Conservation (phyloP, 2,329 filamentous ascomycete species). For the Venturia nashicola region DNA sequence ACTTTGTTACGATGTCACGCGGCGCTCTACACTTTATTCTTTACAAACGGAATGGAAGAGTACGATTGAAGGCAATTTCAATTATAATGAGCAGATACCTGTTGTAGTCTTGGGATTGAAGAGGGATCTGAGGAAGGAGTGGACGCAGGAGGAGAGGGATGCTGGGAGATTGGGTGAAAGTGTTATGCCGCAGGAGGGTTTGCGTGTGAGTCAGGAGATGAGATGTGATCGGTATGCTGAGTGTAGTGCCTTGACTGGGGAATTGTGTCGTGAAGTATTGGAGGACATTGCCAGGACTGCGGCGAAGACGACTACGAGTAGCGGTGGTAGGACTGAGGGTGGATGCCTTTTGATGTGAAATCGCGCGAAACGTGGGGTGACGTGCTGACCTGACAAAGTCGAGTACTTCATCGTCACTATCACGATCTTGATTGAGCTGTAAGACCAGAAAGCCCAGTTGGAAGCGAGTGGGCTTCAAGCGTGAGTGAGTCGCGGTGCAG, state of each 20-base stretch:
- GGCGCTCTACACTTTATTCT: constrained; percentile 36
- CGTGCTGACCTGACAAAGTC: too few relatives aligned
- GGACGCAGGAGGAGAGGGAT: constrained; percentile 21
- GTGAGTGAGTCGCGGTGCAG: too few relatives aligned
- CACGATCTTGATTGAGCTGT: too few relatives aligned
- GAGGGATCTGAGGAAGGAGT: constrained; percentile 40
- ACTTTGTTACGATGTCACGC: constrained; percentile 46
- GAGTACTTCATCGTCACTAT: too few relatives aligned
- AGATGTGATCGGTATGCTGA: constrained; percentile 51
- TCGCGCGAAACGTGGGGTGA: neutral
- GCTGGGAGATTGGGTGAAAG: constrained; percentile 17
- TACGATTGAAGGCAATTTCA: constrained; percentile 39
- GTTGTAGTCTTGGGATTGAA: constrained; percentile 49
- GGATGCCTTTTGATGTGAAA: neutral
- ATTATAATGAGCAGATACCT: constrained; percentile 37
- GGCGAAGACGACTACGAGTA: constrained; percentile 44
- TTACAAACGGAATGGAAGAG: constrained; percentile 33
- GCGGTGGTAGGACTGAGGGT: constrained; percentile 33
- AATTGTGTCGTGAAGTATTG: constrained; percentile 46
- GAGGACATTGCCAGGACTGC: constrained; percentile 48
- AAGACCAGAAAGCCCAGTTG: too few relatives aligned
- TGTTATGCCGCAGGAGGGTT: constrained; percentile 40
- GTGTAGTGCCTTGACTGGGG: constrained; percentile 48
- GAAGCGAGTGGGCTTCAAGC: too few relatives aligned
- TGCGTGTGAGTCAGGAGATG: constrained; percentile 43